Base-by-base conservation (phyloP, 148 eudicot species). In the Vaccinium myrtillus region DNA sequence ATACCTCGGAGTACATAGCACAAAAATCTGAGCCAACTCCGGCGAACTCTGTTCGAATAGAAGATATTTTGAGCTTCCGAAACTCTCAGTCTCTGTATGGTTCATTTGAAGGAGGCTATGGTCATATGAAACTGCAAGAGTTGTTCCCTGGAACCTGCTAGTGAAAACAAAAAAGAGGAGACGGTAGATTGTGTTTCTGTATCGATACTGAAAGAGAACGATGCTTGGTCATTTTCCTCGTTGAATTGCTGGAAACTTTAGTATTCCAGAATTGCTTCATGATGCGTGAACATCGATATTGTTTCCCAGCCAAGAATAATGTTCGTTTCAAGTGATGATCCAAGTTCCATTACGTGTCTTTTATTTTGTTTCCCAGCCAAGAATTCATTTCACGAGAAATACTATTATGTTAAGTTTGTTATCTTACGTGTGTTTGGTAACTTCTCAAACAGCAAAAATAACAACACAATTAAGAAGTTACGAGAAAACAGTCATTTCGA, bases 71-170 rank as follows among this genome's bases (percentile, higher is more conserved):
- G 80, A 87, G 85, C 77, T 97, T 97, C 87, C 92, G 93, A 84
- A 91, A 95, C 87, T 90, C 98, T 23, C 94, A 91, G 67, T 95
- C 96, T 18, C 95, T 97, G 14, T 97, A 90, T 86, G 93, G 96
- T 65, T 96, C 99, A 4, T 92, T 95, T 25, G 92, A 86, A 90
- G 98, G 98, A 80, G 94, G 92, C 55, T 85, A 87, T 80, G 91
- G 85, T 82, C 94, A 87, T 13, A 86, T 91, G 88, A 97, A 93
- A 84, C 73, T 95, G 69, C 95, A 80, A 93, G 79, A 82, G 73
- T 67, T 58, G 59, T 9, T 61, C 36, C 14, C 74, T 0, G n/a
- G 61, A 65, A 61, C 25, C 59, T 55, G 67, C 67, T 83, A 79
- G 10, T 54, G 73, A 32, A 32, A 32, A 32, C 53, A 27, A 39